Percentiles rank a stretch among this genome's conserved stretches.
These are phyloP conservation scores for Laetiporus sulphureus DNA, from an alignment of 1,284 basidiomycete species.

Conservation along the genomic window DNA sequence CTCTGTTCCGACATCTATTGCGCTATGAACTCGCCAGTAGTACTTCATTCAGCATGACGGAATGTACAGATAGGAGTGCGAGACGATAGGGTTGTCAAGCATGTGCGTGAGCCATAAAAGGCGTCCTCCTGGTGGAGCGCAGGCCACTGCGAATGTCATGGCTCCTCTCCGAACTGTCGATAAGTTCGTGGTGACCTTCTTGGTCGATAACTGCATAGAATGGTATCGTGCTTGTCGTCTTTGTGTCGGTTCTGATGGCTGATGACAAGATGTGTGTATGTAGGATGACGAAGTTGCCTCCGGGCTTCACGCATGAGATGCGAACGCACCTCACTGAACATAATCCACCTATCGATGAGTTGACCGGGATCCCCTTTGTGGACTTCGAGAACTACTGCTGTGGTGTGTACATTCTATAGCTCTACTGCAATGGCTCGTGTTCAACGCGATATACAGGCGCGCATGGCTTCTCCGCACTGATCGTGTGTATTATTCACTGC, in stretches of 20 bases:
- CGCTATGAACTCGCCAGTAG: no score
- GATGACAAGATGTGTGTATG: neutral
- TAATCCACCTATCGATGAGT: constrained; percentile 41
- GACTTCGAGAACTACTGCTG: constrained; percentile 43
- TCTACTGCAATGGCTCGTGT: no score
- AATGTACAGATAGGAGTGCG: no score
- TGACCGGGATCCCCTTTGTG: constrained; percentile 57
- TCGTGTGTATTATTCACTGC: constrained; percentile 40
- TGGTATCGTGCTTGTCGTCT: constrained; percentile 39
- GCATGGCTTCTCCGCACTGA: constrained; percentile 74
- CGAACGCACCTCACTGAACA: constrained; percentile 51
- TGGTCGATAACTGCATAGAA: constrained; percentile 76
- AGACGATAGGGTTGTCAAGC: no score
- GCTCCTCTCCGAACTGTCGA: no score
- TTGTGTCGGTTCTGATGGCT: neutral
- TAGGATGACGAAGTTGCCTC: constrained; percentile 74
- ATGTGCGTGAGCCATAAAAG: no score
- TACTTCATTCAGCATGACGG: no score
- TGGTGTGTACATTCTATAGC: neutral
- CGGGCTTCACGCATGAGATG: constrained; percentile 71
- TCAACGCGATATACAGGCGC: constrained; percentile 42
- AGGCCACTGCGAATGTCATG: no score
- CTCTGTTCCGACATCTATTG: no score
- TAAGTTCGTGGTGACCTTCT: constrained; percentile 52
- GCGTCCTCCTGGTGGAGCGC: no score